phyloP scores from a whole-genome alignment of 176 grass and related monocot genomes.

The Pontederia paniculata region DNA sequence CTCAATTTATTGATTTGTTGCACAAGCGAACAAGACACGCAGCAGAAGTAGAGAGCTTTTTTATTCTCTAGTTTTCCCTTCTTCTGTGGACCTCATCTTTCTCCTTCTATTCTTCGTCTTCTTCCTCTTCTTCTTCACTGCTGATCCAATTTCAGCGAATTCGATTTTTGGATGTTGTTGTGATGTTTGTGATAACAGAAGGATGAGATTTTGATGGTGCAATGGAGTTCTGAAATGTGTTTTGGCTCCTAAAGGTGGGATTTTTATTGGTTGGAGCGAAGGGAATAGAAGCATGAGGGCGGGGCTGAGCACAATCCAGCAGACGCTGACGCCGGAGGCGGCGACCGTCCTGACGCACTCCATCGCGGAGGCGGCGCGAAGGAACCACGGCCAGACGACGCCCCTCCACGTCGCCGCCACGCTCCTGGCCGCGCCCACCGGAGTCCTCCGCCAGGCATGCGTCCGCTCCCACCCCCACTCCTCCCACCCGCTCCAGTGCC shows the following conservation, averaged over 20 bases:
- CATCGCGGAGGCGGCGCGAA: constrained; percentile 53
- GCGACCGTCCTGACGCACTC: constrained; percentile 57
- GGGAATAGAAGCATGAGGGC: constrained; percentile 48
- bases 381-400: constrained; percentile 61
- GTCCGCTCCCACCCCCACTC: constrained; percentile 20
- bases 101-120: too few relatives aligned
- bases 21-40: too few relatives aligned
- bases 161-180: neutral
- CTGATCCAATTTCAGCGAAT: neutral
- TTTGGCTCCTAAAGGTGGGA: neutral
- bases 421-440: constrained; percentile 47
- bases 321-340: constrained; percentile 76
- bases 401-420: constrained; percentile 78
- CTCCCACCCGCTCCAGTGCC: constrained; percentile 61
- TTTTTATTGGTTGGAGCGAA: neutral
- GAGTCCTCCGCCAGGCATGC: constrained; percentile 58
- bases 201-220: neutral
- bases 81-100: too few relatives aligned
- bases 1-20: too few relatives aligned
- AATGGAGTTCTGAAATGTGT: neutral
- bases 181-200: neutral
- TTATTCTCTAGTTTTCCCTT: too few relatives aligned
- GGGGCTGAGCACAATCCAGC: constrained; percentile 87
- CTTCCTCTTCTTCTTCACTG: too few relatives aligned
- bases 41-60: too few relatives aligned